A percentile compares a stretch with the other conserved stretches of the same genome.
Conservation (phyloP, 257 asterid genomes). For the Ophiorrhiza pumila region DNA sequence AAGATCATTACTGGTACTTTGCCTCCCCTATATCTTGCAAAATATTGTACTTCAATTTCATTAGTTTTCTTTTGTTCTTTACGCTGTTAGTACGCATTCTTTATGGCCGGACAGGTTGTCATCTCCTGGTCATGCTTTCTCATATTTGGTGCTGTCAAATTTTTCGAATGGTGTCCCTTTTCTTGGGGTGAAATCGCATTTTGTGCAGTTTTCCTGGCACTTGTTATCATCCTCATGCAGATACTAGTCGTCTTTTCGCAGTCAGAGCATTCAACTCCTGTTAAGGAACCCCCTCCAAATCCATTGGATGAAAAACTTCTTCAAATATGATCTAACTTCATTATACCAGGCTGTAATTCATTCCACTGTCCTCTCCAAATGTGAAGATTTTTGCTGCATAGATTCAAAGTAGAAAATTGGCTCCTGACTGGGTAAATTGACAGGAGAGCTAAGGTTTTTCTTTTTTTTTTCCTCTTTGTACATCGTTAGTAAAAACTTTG, state of each 20-base stretch:
- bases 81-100: background rate
- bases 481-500: too few species aligned
- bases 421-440: background rate
- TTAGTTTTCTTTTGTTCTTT: background rate
- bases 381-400: background rate
- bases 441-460: background rate
- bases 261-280: constrained; percentile 53
- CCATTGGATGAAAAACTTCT: constrained; percentile 51
- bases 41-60: background rate
- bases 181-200: constrained; percentile 60
- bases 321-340: constrained; percentile 20
- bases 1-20: constrained; percentile 59
- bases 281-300: constrained; percentile 30
- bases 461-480: too few species aligned
- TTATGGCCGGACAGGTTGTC: constrained; percentile 49
- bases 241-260: constrained; percentile 63
- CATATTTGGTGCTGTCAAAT: constrained; percentile 33
- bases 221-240: constrained; percentile 61
- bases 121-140: constrained; percentile 58
- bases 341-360: background rate
- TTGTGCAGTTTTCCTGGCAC: constrained; percentile 50
- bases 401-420: too few species aligned
- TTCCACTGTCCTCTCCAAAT: background rate
- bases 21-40: background rate
- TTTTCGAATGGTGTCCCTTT: constrained; percentile 54